These are phyloP conservation scores for Geotrichum phurueaensis DNA, from an alignment of 1,139 yeast species.

Conservation along the genomic window DNA sequence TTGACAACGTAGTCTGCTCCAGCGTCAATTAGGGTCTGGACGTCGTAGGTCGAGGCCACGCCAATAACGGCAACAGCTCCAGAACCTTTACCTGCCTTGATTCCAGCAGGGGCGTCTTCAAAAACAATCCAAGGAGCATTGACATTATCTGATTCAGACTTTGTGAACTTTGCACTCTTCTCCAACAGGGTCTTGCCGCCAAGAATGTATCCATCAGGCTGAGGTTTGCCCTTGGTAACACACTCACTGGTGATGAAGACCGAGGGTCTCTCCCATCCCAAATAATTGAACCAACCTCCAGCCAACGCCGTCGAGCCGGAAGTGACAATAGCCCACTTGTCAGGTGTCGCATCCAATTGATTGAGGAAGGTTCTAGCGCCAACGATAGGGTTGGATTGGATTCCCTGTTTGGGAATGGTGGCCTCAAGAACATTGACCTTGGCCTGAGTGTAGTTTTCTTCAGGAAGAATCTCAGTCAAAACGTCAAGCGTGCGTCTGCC, in stretches of 20 bases:
- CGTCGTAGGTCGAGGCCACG: conserved; percentile 71
- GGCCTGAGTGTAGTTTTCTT: conserved; percentile 58
- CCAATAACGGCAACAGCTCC: conserved; percentile 73
- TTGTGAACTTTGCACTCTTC: background rate
- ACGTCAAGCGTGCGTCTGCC: conserved; percentile 82
- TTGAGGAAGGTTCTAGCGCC: conserved; percentile 51
- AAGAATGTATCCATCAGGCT: conserved; percentile 71
- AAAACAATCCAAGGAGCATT: conserved; percentile 53
- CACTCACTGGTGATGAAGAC: conserved; percentile 75
- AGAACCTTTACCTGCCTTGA: conserved; percentile 75
- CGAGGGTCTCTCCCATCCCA: conserved; percentile 60
- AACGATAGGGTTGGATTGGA: conserved; percentile 64
- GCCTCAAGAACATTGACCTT: conserved; percentile 64
- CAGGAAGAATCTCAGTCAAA: conserved; percentile 48
- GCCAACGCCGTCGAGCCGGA: conserved; percentile 77
- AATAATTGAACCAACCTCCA: conserved; percentile 62
- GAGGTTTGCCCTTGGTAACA: conserved; percentile 73
- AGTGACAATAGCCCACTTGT: conserved; percentile 73
- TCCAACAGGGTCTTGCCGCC: conserved; percentile 5
- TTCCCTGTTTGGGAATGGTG: conserved; percentile 66
- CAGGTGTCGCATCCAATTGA: conserved; percentile 45
- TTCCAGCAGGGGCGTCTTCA: conserved; percentile 88
- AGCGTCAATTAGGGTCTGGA: conserved; percentile 59
- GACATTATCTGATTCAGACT: conserved; percentile 35
- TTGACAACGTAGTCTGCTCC: conserved; percentile 80